phyloP scores from a whole-genome alignment of 176 grass and related monocot genomes.

The Thinopyrum elongatum region DNA sequence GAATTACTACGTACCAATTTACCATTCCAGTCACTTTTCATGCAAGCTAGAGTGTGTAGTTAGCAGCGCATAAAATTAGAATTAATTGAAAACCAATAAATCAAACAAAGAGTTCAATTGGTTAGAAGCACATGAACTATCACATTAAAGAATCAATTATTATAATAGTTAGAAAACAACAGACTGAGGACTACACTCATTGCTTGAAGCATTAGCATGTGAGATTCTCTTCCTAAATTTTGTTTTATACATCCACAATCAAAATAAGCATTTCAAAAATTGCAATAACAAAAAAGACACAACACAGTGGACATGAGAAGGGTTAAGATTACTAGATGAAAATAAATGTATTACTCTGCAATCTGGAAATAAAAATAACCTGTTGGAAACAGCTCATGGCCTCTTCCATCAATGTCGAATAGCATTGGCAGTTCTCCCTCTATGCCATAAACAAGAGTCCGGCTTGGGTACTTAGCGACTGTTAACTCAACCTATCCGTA shows the following conservation, averaged over 20 bases:
- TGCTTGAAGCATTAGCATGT: background rate
- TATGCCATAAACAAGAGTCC: conserved; percentile 79
- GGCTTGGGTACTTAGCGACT: conserved; percentile 80
- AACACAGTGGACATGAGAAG: conserved; percentile 4
- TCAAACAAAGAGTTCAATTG: background rate
- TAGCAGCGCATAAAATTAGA: background rate
- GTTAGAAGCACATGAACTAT: background rate
- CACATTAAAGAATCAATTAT: background rate
- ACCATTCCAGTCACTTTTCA: background rate
- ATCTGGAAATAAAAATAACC: conserved; percentile 41
- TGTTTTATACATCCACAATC: background rate
- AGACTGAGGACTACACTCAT: conserved; percentile 7
- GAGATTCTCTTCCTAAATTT: conserved; percentile 4
- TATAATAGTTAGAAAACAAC: background rate
- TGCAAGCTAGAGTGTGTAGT: background rate
- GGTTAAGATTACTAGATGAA: background rate
- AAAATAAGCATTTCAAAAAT: conserved; percentile 3
- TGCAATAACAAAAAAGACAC: conserved; percentile 5
- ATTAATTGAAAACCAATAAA: background rate
- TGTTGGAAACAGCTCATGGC: conserved; percentile 86
- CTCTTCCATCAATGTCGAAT: conserved; percentile 87
- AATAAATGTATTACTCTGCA: background rate
- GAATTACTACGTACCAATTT: background rate
- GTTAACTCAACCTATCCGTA: conserved; percentile 66
- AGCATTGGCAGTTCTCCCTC: conserved; percentile 82